Evolutionary conservation across 805 yeast species (phyloP).

Genomic region (Jamesozyma lodderae): DNA sequence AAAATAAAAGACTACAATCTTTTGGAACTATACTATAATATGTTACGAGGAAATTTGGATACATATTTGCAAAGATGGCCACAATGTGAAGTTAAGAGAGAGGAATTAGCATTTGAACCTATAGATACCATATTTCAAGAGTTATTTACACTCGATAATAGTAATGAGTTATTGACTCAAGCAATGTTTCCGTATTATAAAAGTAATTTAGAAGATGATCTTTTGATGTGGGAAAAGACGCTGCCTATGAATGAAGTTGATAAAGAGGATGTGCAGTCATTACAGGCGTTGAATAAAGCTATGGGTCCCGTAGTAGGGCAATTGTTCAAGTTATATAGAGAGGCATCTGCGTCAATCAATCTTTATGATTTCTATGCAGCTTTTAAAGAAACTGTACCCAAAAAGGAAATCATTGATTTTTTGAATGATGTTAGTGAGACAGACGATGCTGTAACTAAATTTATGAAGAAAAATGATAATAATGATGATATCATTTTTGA

Average conservation of each 20-base stretch:
- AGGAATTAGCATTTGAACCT: constrained; percentile 22
- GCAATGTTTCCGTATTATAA: constrained; percentile 27
- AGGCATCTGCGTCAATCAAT: constrained; percentile 63
- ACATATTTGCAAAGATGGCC: constrained; percentile 23
- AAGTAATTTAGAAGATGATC: constrained; percentile 26
- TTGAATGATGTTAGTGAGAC: constrained; percentile 21
- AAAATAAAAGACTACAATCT: constrained; percentile 23
- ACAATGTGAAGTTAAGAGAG: constrained; percentile 12
- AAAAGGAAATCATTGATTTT: constrained; percentile 21
- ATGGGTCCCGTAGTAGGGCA: constrained; percentile 48
- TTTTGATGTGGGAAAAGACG: constrained; percentile 25
- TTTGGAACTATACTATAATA: constrained; percentile 26
- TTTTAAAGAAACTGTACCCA: constrained; percentile 44
- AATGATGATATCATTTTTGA: constrained; percentile 42
- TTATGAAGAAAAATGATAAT: constrained; percentile 20
- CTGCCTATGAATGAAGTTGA: constrained; percentile 11
- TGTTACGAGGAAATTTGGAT: constrained; percentile 19
- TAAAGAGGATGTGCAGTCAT: constrained; percentile 10
- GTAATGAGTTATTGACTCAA: constrained; percentile 25
- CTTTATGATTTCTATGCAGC: constrained; percentile 58
- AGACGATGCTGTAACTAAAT: constrained; percentile 19
- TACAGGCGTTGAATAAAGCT: constrained; percentile 27
- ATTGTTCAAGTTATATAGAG: constrained; percentile 63
- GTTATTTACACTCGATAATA: constrained; percentile 27
- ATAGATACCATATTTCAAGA: constrained; percentile 29